phyloP scores from a whole-genome alignment of 1,284 basidiomycete species.

The Pterula multifida region DNA sequence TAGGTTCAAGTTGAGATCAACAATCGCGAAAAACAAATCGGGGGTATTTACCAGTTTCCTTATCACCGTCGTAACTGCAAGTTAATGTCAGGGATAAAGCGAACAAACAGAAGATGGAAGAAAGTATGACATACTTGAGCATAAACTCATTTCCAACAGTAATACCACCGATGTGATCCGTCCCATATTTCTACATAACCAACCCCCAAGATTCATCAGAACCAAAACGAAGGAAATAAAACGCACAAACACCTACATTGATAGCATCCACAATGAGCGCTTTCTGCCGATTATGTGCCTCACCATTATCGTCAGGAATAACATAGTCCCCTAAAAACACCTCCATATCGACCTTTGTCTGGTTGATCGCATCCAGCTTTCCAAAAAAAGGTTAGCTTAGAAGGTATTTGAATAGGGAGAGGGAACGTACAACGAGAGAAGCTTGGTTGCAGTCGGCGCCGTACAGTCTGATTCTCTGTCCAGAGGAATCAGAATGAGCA shows the following conservation, averaged over 20 bases:
- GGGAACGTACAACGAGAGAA: slow-evolving; percentile 32
- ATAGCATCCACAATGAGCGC: slow-evolving; percentile 16
- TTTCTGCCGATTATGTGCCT: slow-evolving; percentile 12
- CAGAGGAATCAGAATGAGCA: slow-evolving; percentile 19
- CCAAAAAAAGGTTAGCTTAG: background rate
- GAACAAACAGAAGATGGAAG: slow-evolving; percentile 3
- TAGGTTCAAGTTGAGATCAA: background rate
- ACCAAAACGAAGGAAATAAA: background rate
- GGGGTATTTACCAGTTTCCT: background rate
- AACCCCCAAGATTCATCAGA: background rate
- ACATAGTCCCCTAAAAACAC: slow-evolving; percentile 83
- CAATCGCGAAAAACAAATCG: too few species aligned
- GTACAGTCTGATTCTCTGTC: slow-evolving; percentile 37
- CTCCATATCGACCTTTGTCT: slow-evolving; percentile 80
- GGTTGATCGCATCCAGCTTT: slow-evolving; percentile 69
- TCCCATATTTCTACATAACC: slow-evolving; percentile 74
- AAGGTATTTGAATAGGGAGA: slow-evolving; percentile 14
- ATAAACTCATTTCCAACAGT: slow-evolving; percentile 81
- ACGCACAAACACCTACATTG: slow-evolving; percentile 15
- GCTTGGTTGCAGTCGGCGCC: slow-evolving; percentile 49
- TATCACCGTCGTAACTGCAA: background rate
- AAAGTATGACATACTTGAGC: slow-evolving; percentile 58
- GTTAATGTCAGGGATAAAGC: too few species aligned
- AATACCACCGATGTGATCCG: slow-evolving; percentile 66
- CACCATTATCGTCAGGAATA: slow-evolving; percentile 39